A percentile compares a stretch with the other conserved stretches of the same genome.
These are phyloP conservation scores for Platanthera guangdongensis DNA, from an alignment of 106 monocot genomes.

Conservation along the genomic window DNA sequence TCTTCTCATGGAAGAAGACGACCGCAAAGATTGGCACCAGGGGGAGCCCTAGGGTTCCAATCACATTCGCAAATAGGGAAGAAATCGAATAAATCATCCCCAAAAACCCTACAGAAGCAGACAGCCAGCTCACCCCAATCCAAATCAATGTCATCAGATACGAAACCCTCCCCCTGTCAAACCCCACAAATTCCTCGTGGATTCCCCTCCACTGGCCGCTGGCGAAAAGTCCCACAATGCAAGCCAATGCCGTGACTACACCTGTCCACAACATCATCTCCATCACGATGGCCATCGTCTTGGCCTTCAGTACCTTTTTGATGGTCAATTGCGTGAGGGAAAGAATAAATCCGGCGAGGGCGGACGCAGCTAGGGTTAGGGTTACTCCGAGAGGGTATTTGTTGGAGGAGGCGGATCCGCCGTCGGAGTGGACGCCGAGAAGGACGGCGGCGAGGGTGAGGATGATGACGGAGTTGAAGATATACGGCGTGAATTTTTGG, in stretches of 20 bases:
- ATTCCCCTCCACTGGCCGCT: slow-evolving; percentile 24
- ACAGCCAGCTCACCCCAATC: slow-evolving; percentile 24
- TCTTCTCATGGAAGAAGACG: slow-evolving; percentile 24
- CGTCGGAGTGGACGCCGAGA: slow-evolving; percentile 13
- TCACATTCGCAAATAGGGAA: slow-evolving; percentile 28
- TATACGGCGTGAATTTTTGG: slow-evolving; percentile 21
- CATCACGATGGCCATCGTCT: slow-evolving; percentile 18
- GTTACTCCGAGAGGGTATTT: slow-evolving; percentile 22
- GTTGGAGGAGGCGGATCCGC: neutral
- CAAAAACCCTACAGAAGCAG: slow-evolving; percentile 21
- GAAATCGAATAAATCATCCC: slow-evolving; percentile 25
- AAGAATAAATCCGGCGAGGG: slow-evolving; percentile 14
- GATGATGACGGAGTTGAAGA: slow-evolving; percentile 28
- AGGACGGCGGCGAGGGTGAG: slow-evolving; percentile 27
- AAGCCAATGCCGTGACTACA: slow-evolving; percentile 1
- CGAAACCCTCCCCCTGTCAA: slow-evolving; percentile 15
- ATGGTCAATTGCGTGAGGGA: slow-evolving; percentile 23
- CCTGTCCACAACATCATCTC: slow-evolving; percentile 15
- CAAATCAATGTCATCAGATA: slow-evolving; percentile 29
- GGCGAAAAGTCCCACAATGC: slow-evolving; percentile 17
- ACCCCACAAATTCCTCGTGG: slow-evolving; percentile 16
- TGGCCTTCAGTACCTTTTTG: slow-evolving; percentile 16
- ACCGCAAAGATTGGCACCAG: slow-evolving; percentile 25
- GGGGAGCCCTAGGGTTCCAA: slow-evolving; percentile 20
- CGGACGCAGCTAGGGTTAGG: slow-evolving; percentile 24